Evolutionary conservation across 2,329 filamentous ascomycete species (phyloP).

Genomic region (Monilinia polystroma): DNA sequence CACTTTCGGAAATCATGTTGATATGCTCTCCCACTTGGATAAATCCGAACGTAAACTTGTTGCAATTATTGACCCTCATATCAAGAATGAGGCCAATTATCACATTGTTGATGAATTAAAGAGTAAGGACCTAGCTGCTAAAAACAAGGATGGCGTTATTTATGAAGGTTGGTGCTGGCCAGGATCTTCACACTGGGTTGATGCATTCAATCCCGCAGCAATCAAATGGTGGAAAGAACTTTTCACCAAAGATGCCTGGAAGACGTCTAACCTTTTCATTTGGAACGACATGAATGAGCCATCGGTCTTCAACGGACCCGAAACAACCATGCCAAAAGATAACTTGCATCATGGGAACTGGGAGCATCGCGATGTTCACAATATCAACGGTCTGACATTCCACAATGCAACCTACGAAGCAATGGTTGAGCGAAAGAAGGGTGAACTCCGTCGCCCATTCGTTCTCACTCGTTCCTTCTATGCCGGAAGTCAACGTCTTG

Average conservation of each 20-base stretch:
- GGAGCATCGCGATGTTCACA: conserved; percentile 97
- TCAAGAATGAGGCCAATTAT: conserved; percentile 87
- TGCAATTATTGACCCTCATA: conserved; percentile 93
- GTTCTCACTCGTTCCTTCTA: conserved; percentile 91
- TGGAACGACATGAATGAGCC: conserved; percentile 99
- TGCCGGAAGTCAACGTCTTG: conserved; percentile 82
- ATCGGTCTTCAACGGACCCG: conserved; percentile 96
- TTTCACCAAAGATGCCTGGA: conserved; percentile 86
- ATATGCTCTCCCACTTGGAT: conserved; percentile 86
- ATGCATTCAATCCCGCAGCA: conserved; percentile 91
- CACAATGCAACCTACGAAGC: conserved; percentile 91
- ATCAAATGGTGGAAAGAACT: conserved; percentile 87
- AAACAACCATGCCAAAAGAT: conserved; percentile 98
- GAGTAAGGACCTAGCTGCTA: conserved; percentile 77
- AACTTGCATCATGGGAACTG: conserved; percentile 88
- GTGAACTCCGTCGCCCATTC: conserved; percentile 82
- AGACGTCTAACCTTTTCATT: conserved; percentile 88
- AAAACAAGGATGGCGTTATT: conserved; percentile 83
- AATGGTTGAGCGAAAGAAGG: conserved; percentile 79
- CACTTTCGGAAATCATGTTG: conserved; percentile 80
- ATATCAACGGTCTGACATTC: conserved; percentile 92
- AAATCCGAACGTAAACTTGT: conserved; percentile 86
- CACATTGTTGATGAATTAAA: conserved; percentile 76
- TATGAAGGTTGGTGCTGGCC: conserved; percentile 99
- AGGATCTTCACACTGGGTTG: conserved; percentile 93